These are phyloP conservation scores for Boletus patriciae DNA, from an alignment of 768 basidiomycete species.

Conservation along the genomic window DNA sequence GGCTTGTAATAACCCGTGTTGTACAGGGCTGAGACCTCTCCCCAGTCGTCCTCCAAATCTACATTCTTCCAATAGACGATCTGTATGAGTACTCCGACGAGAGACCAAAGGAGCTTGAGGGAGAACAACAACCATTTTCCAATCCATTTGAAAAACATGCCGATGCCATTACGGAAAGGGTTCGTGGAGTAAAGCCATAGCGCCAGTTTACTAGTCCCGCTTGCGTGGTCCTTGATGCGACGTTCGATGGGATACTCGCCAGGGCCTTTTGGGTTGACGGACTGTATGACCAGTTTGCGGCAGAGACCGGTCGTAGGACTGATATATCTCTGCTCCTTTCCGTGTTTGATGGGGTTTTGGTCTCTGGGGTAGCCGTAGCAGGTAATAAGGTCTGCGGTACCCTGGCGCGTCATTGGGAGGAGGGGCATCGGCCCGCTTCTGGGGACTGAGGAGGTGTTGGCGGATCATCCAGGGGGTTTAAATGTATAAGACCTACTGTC, in stretches of 20 bases:
- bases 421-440: neutral
- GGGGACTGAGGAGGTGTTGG: neutral
- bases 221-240: conserved; percentile 4
- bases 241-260: neutral
- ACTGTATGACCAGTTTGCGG: conserved; percentile 12
- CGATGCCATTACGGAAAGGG: neutral
- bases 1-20: conserved; percentile 2
- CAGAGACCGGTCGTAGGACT: conserved; percentile 7
- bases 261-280: conserved; percentile 1
- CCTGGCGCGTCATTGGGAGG: neutral
- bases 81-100: neutral
- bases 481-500: no score
- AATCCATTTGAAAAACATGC: conserved; percentile 9
- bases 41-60: neutral
- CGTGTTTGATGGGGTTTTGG: no score
- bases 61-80: neutral
- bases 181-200: conserved; percentile 11
- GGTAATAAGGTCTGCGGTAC: neutral
- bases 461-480: no score
- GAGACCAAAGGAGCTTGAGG: conserved; percentile 11
- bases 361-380: conserved; percentile 8
- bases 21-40: neutral
- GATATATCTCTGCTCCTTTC: no score
- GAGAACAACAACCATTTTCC: conserved; percentile 8
- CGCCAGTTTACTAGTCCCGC: conserved; percentile 11